Conservation (phyloP, 805 yeast species). For the Wickerhamomyces subpelliculosus region DNA sequence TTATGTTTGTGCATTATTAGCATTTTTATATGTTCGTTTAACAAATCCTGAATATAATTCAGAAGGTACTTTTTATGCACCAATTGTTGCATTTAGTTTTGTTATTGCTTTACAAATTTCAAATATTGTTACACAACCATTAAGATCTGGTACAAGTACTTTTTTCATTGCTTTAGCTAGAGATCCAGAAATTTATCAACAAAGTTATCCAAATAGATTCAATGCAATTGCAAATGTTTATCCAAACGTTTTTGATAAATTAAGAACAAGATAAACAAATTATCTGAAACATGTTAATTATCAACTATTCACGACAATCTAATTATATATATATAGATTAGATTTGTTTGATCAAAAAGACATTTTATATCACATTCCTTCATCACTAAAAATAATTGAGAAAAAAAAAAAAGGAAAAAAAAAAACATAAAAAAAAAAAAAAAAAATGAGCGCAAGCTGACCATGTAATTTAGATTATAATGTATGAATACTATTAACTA, state of each 20-base stretch:
- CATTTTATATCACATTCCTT: too few relatives aligned
- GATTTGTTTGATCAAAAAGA: too few relatives aligned
- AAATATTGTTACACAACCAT: conserved; percentile 62
- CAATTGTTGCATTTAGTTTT: conserved; percentile 67
- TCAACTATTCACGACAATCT: too few relatives aligned
- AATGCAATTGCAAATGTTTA: conserved; percentile 58
- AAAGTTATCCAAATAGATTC: conserved; percentile 63
- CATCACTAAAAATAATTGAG: too few relatives aligned
- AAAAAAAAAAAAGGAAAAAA: too few relatives aligned
- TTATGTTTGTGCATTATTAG: conserved; percentile 53
- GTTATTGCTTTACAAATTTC: conserved; percentile 72
- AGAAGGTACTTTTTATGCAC: conserved; percentile 57
- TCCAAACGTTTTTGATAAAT: conserved; percentile 60
- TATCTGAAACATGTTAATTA: not conserved
- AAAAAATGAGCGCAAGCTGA: too few relatives aligned
- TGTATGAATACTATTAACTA: too few relatives aligned
- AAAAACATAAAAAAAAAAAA: too few relatives aligned
- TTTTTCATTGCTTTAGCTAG: conserved; percentile 77
- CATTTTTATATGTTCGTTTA: conserved; percentile 58
- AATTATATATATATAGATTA: too few relatives aligned
- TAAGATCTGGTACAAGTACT: conserved; percentile 77
- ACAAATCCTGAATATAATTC: conserved; percentile 63
- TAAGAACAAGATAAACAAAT: conserved; percentile 22
- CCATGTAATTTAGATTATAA: too few relatives aligned
- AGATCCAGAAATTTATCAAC: conserved; percentile 77